These are phyloP conservation scores for Fragaria ananassa DNA, from an alignment of 306 rosid species.

Conservation along the genomic window DNA sequence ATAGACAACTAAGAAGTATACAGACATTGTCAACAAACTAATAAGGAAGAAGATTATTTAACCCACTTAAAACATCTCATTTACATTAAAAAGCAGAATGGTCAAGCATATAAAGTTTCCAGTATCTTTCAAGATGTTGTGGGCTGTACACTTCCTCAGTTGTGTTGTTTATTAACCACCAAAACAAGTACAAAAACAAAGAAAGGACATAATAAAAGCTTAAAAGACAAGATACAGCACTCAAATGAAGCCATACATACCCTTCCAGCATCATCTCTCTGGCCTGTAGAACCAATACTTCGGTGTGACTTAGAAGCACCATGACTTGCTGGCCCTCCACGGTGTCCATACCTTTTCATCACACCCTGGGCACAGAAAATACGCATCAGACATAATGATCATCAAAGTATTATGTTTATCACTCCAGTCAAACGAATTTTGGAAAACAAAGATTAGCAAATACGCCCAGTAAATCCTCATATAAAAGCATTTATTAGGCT, in stretches of 20 bases:
- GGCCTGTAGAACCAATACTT: constrained; percentile 70
- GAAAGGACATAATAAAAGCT: too few species aligned
- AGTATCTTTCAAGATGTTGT: neutral
- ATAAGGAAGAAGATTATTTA: neutral
- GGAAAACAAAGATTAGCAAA: neutral
- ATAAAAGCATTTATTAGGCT: neutral
- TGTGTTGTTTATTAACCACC: neutral
- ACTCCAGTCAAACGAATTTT: neutral
- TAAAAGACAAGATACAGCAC: neutral
- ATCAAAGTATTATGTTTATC: neutral
- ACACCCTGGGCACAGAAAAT: constrained; percentile 55
- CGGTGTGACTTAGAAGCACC: constrained; percentile 71
- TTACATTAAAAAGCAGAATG: neutral
- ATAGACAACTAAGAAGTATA: neutral
- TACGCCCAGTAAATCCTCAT: neutral
- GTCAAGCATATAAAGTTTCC: neutral
- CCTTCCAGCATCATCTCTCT: constrained; percentile 69
- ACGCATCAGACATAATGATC: neutral
- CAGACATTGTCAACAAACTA: neutral
- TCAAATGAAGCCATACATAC: constrained; percentile 32
- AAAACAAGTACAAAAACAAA: neutral
- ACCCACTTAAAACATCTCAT: neutral
- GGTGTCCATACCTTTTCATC: constrained; percentile 50
- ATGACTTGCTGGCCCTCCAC: constrained; percentile 71
- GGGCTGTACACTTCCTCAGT: neutral